These are phyloP conservation scores for Microsporum ferrugineum DNA, from an alignment of 2,329 filamentous ascomycete species.

Conservation along the genomic window DNA sequence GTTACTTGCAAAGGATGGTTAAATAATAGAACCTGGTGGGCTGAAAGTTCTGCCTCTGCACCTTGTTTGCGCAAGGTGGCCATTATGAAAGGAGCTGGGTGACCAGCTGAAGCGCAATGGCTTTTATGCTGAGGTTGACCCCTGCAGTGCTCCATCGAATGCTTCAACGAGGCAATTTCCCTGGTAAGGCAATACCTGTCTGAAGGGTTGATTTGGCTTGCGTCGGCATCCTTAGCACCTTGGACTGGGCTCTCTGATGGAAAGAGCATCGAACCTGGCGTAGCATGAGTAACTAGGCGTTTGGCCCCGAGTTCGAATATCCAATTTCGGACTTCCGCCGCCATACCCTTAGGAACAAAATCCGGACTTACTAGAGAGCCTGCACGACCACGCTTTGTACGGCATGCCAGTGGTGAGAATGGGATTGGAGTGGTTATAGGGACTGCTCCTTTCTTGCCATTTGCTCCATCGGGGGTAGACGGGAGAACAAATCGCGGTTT, in stretches of 20 bases:
- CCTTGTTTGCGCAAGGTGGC: not conserved
- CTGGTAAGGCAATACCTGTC: slow-evolving; percentile 6
- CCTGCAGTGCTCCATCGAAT: not conserved
- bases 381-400: slow-evolving; percentile 4
- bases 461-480: slow-evolving; percentile 18
- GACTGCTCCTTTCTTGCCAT: not conserved
- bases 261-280: not conserved
- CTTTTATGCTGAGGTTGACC: not conserved
- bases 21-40: slow-evolving; percentile 10
- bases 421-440: slow-evolving; percentile 14
- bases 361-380: slow-evolving; percentile 14
- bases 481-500: slow-evolving; percentile 31
- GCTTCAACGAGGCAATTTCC: not conserved
- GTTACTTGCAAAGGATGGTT: slow-evolving; percentile 2
- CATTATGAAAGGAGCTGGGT: slow-evolving; percentile 9
- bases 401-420: slow-evolving; percentile 27
- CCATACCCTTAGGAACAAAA: slow-evolving; percentile 31
- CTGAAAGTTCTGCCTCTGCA: not conserved
- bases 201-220: not conserved
- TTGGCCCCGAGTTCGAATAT: slow-evolving; percentile 29
- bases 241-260: not conserved
- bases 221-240: not conserved
- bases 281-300: slow-evolving; percentile 6
- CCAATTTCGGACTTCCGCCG: slow-evolving; percentile 32
- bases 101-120: slow-evolving; percentile 1